Conservation (phyloP, 108 stramenopile species). For the Hondaea fermentalgiana region DNA sequence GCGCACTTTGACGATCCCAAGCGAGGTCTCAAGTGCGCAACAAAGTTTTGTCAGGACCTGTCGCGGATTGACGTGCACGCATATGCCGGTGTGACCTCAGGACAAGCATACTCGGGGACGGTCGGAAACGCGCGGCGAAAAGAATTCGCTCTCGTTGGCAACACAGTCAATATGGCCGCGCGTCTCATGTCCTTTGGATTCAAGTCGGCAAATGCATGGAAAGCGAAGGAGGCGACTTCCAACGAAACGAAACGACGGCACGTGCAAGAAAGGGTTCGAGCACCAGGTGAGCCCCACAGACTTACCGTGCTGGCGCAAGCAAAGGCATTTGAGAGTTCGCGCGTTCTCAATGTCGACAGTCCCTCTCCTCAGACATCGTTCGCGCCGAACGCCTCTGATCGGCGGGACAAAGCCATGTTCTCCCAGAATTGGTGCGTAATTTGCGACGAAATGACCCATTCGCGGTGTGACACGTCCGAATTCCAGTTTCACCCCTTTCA, state of each 20-base stretch:
- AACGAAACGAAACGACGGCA: not conserved
- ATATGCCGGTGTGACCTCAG: slow-evolving; percentile 26
- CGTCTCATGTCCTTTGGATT: slow-evolving; percentile 34
- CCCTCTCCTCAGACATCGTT: too few species aligned
- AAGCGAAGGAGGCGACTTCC: not conserved
- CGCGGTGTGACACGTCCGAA: not conserved
- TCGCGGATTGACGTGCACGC: not conserved
- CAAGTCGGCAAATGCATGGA: not conserved
- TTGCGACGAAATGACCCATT: not conserved
- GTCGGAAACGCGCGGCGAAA: slow-evolving; percentile 19
- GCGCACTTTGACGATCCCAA: not conserved
- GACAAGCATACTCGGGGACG: slow-evolving; percentile 32
- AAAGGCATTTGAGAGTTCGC: too few species aligned
- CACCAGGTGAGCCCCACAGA: not conserved
- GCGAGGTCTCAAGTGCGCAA: not conserved
- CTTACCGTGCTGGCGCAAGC: too few species aligned
- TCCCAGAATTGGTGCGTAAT: not conserved
- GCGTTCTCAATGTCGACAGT: too few species aligned
- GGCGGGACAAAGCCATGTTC: not conserved
- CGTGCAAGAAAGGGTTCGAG: not conserved
- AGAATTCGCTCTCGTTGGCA: slow-evolving; percentile 35
- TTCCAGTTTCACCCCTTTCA: not conserved
- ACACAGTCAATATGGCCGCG: slow-evolving; percentile 35
- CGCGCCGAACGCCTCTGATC: not conserved
- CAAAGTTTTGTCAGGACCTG: not conserved